Conservation (phyloP, 371 early-diverging fungal genomes). For the Syncephalastrum racemosum region DNA sequence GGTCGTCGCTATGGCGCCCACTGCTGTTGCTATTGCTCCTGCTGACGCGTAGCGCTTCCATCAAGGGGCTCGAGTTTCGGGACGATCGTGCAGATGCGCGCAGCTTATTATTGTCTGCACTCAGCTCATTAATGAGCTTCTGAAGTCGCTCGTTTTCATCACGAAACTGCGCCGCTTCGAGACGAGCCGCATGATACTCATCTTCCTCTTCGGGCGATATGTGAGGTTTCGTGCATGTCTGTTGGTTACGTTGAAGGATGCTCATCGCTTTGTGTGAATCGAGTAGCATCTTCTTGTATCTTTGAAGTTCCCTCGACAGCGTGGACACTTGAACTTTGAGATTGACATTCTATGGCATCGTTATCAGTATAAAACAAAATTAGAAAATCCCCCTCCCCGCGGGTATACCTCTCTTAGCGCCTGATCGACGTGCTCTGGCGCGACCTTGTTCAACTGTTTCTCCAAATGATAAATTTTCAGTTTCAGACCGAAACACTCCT, state of each 20-base stretch:
- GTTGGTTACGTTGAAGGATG: slow-evolving; percentile 37
- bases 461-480: slow-evolving; percentile 68
- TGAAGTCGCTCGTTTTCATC: slow-evolving; percentile 41
- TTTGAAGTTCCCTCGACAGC: slow-evolving; percentile 46
- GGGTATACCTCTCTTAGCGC: slow-evolving; percentile 56
- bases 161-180: slow-evolving; percentile 27
- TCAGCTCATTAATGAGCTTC: slow-evolving; percentile 29
- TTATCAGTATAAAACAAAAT: not conserved
- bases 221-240: slow-evolving; percentile 48
- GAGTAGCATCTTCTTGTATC: slow-evolving; percentile 48
- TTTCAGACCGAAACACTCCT: slow-evolving; percentile 72
- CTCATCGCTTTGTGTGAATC: slow-evolving; percentile 50
- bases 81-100: slow-evolving; percentile 22
- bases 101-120: slow-evolving; percentile 37
- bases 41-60: slow-evolving; percentile 11
- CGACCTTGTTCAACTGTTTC: slow-evolving; percentile 54
- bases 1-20: slow-evolving; percentile 1
- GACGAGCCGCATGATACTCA: slow-evolving; percentile 39
- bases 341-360: slow-evolving; percentile 47
- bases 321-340: slow-evolving; percentile 53
- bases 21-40: slow-evolving; percentile 15
- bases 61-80: slow-evolving; percentile 17
- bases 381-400: not conserved
- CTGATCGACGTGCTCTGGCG: slow-evolving; percentile 60
- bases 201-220: slow-evolving; percentile 52